Conservation (phyloP, 2,329 filamentous ascomycete genomes). For the Apiospora arundinis region DNA sequence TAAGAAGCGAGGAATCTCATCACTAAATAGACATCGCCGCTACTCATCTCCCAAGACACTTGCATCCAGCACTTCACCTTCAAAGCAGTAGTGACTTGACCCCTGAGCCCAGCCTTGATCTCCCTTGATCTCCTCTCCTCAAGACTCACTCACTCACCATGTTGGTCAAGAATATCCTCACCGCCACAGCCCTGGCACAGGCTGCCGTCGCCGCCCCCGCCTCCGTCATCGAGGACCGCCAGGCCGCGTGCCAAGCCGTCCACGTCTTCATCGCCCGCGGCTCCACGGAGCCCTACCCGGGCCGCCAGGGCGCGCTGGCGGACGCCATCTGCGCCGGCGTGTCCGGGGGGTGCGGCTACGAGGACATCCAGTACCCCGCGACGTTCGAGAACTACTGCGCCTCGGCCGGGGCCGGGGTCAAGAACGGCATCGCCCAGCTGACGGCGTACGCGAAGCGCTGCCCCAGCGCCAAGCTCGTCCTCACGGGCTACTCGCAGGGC, state of each 20-base stretch:
- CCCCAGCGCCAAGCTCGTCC: slow-evolving; percentile 1
- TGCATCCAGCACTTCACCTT: neutral
- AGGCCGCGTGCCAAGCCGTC: slow-evolving; percentile 16
- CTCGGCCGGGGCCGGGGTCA: slow-evolving; percentile 8
- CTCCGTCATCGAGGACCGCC: slow-evolving; percentile 9
- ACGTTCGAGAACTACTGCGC: slow-evolving; percentile 20
- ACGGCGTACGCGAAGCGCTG: slow-evolving; percentile 17
- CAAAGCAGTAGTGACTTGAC: neutral
- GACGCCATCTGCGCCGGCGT: slow-evolving; percentile 12
- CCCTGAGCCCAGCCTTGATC: too few relatives aligned
- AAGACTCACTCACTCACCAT: neutral
- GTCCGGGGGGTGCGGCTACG: slow-evolving; percentile 22
- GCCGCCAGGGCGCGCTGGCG: slow-evolving; percentile 19
- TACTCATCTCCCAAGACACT: neutral
- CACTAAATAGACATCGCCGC: neutral
- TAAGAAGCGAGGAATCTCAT: neutral
- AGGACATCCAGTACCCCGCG: slow-evolving; percentile 22
- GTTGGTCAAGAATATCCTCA: slow-evolving; percentile 20
- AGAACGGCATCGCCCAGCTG: neutral
- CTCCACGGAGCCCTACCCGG: slow-evolving; percentile 16
- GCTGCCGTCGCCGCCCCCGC: slow-evolving; percentile 19
- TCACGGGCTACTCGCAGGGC: slow-evolving; percentile 22
- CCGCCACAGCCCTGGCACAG: slow-evolving; percentile 15
- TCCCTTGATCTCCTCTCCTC: too few relatives aligned
- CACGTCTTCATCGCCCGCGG: slow-evolving; percentile 21